Evolutionary conservation across 345 rosid species (phyloP), one percentile per base, ranked within the genome.

Genomic region (Gossypioides kirkii): DNA sequence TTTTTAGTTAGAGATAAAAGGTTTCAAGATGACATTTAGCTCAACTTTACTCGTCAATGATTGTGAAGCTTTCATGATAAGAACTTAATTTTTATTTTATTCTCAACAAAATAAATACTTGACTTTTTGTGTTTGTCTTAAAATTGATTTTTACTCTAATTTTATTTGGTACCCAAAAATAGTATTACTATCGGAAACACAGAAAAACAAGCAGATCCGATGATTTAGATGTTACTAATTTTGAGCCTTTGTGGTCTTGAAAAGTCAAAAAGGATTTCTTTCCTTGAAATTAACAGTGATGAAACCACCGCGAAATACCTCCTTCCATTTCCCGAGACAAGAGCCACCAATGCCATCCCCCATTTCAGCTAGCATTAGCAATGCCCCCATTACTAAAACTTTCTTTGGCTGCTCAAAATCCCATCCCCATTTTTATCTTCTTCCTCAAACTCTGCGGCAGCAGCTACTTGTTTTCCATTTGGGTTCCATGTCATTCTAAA

Each of bases 291-390:
- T 45, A 2, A 13, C 41, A 38, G 66, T 9, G 66, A 32, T 56
- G 68, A 77, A 72, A 36, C 76, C 72, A 38, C 63, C 63, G 74
- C 32, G 68, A 66, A 72, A 47, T 25, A 55, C 47, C 73, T 36
- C 32, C 46, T 36, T 56, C 54, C 58, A 70, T 41, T 76, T 70
- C 79, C 71, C 64, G 56, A 52, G 74, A 55, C 10, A 17, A n/a
- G 23, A 10, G 65, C 60, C 10, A 12, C 73, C 42, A 18, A 2
- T 23, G 2, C n/a, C 10, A 12, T n/a, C n/a, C 68, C 64, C 64
- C 17, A 9, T 28, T 18, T 8, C 2, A 32, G 38, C 38, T 5
- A 32, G 38, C 38, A 32, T 5, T 32, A 32, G 20, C 55, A 43
- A 22, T 18, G 64, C 18, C 64, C 32, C 73, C 62, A 32, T 32